Conservation (phyloP, 192 early-diverging fungal genomes). For the Cladochytrium replicatum region DNA sequence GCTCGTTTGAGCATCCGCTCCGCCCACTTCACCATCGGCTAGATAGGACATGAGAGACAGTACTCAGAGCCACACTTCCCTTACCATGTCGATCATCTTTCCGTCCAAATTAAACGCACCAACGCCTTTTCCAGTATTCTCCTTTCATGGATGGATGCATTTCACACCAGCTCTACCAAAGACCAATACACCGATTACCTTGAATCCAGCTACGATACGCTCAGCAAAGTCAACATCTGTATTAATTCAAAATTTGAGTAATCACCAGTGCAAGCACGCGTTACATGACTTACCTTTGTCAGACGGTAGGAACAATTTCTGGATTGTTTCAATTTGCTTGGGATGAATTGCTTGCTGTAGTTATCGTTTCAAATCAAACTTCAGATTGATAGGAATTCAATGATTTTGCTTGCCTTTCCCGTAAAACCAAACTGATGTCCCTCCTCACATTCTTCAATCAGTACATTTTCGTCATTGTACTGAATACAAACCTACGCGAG, state of each 20-base stretch:
- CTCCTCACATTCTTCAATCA: constrained; percentile 74
- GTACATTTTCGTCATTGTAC: constrained; percentile 29
- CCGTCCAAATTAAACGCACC: constrained; percentile 90
- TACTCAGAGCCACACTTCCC: too few species aligned
- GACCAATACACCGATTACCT: too few species aligned
- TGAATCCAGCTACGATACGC: background rate
- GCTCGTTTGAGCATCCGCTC: too few species aligned
- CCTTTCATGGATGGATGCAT: too few species aligned
- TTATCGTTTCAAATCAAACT: too few species aligned
- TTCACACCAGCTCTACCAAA: too few species aligned
- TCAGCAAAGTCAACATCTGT: too few species aligned
- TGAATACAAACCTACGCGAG: background rate
- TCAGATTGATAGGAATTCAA: constrained; percentile 8
- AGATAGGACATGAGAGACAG: too few species aligned
- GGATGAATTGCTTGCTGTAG: constrained; percentile 85
- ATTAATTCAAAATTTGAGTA: constrained; percentile 59
- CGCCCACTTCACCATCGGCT: too few species aligned
- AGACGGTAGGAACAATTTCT: constrained; percentile 65
- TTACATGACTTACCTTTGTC: constrained; percentile 40
- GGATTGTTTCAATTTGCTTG: constrained; percentile 73
- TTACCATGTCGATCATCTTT: constrained; percentile 59
- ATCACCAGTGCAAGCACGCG: background rate
- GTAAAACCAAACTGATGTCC: constrained; percentile 87
- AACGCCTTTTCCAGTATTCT: constrained; percentile 56
- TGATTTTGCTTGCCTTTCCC: constrained; percentile 62